These are phyloP conservation scores for Eucalyptus regnans DNA, from an alignment of 345 rosid genomes.

Conservation along the genomic window DNA sequence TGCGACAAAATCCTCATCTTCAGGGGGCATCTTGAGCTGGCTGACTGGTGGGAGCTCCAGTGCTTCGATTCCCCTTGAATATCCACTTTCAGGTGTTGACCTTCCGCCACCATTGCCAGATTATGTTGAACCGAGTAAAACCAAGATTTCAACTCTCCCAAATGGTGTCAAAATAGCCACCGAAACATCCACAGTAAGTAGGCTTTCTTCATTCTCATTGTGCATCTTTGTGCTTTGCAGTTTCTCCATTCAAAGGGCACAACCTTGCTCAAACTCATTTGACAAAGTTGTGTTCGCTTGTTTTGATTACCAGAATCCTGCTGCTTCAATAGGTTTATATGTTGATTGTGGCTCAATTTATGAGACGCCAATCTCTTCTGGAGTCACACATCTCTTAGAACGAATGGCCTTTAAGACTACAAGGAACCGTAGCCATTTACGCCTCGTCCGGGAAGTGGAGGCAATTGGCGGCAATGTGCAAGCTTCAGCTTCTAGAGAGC, in stretches of 20 bases:
- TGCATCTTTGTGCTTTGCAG: not conserved
- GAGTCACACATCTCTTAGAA: conserved; percentile 72
- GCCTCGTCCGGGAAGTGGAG: conserved; percentile 71
- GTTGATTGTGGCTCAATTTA: conserved; percentile 68
- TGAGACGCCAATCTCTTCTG: conserved; percentile 52
- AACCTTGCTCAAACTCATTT: not conserved
- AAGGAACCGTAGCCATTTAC: conserved; percentile 57
- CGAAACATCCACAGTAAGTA: conserved; percentile 37
- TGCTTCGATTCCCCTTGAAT: conserved; percentile 14
- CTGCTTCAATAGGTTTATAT: conserved; percentile 70
- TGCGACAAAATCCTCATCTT: conserved; percentile 29
- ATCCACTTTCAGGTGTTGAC: conserved; percentile 41
- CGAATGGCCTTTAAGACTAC: conserved; percentile 90
- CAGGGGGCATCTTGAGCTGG: conserved; percentile 56
- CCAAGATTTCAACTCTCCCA: conserved; percentile 39
- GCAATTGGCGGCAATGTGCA: conserved; percentile 71
- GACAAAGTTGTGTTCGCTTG: not conserved
- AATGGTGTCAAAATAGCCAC: conserved; percentile 42
- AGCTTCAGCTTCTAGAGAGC: conserved; percentile 84
- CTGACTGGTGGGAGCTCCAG: conserved; percentile 41
- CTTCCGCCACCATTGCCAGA: conserved; percentile 51
- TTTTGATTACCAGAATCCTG: conserved; percentile 39
- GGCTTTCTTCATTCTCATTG: conserved; percentile 1
- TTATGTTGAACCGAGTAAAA: conserved; percentile 45
- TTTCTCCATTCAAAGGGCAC: not conserved